Percentiles rank a stretch among this genome's conserved stretches.
Evolutionary conservation across 2,329 filamentous ascomycete genomes (phyloP).

Genomic region (Ceratocystis papillata): DNA sequence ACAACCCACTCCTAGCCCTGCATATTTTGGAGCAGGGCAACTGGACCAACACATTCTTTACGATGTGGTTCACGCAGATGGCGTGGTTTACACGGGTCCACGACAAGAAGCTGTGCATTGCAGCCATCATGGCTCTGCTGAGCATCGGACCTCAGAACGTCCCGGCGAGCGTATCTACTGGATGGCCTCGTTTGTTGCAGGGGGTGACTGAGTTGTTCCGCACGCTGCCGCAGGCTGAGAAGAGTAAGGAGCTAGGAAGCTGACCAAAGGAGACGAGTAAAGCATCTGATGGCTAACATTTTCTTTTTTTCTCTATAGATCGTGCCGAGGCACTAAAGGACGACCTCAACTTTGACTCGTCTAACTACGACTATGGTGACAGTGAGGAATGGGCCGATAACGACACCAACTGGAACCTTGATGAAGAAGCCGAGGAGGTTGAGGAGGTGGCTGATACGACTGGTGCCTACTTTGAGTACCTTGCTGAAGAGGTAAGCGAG

Average conservation of each 20-base stretch:
- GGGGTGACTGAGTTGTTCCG: conserved; percentile 88
- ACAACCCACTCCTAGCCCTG: conserved; percentile 78
- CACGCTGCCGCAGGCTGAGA: conserved; percentile 74
- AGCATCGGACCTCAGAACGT: conserved; percentile 70
- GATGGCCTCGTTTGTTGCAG: conserved; percentile 82
- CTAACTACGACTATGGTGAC: conserved; percentile 51
- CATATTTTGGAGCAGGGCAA: conserved; percentile 79
- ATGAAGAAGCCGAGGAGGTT: conserved; percentile 59
- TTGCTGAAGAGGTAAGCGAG: conserved; percentile 67
- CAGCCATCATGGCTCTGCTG: conserved; percentile 78
- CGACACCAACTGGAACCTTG: conserved; percentile 68
- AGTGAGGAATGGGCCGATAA: conserved; percentile 78
- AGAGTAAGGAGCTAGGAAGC: conserved; percentile 46
- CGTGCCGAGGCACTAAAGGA: conserved; percentile 87
- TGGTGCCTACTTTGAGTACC: conserved; percentile 86
- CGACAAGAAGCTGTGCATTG: conserved; percentile 97
- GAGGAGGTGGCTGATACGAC: conserved; percentile 76
- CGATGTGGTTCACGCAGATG: conserved; percentile 94
- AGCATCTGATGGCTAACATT: not conserved
- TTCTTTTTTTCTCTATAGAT: conserved; percentile 38
- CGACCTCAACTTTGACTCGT: conserved; percentile 61
- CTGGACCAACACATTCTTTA: conserved; percentile 99
- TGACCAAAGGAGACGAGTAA: too few relatives aligned
- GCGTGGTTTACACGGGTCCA: conserved; percentile 87
- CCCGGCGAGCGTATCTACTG: conserved; percentile 82